Evolutionary conservation across 345 rosid genomes (phyloP).

Genomic region (Melaleuca alternifolia): DNA sequence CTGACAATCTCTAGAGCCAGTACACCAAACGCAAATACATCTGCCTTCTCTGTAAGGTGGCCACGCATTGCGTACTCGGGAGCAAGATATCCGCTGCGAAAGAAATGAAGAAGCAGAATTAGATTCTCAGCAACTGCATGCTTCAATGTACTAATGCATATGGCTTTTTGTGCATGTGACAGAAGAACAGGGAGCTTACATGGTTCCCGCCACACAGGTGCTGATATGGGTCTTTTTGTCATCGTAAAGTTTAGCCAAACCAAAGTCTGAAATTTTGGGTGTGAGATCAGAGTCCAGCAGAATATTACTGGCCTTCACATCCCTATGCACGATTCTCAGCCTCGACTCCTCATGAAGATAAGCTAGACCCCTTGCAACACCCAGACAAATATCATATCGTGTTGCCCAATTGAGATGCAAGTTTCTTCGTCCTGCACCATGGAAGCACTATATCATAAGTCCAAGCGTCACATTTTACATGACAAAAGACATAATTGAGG

Average conservation of each 20-base stretch:
- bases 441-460: neutral
- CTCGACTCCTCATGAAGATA: conserved; percentile 58
- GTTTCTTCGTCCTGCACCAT: conserved; percentile 18
- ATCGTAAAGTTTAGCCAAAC: conserved; percentile 45
- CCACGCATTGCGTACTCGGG: conserved; percentile 73
- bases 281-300: conserved; percentile 34
- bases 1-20: conserved; percentile 50
- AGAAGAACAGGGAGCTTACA: conserved; percentile 12
- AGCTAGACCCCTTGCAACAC: conserved; percentile 45
- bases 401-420: conserved; percentile 32
- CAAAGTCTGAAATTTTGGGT: conserved; percentile 55
- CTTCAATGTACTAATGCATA: neutral
- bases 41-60: conserved; percentile 65
- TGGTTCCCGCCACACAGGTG: conserved; percentile 51
- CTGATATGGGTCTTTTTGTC: conserved; percentile 47
- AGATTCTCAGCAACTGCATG: neutral
- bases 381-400: conserved; percentile 33
- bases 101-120: neutral
- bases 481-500: too few species aligned
- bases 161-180: neutral
- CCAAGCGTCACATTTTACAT: neutral
- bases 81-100: conserved; percentile 51
- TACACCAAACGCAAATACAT: conserved; percentile 58
- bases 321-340: conserved; percentile 39
- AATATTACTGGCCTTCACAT: conserved; percentile 41